Base-by-base conservation (phyloP, 768 basidiomycete species). In the Naganishia friedmannii region DNA sequence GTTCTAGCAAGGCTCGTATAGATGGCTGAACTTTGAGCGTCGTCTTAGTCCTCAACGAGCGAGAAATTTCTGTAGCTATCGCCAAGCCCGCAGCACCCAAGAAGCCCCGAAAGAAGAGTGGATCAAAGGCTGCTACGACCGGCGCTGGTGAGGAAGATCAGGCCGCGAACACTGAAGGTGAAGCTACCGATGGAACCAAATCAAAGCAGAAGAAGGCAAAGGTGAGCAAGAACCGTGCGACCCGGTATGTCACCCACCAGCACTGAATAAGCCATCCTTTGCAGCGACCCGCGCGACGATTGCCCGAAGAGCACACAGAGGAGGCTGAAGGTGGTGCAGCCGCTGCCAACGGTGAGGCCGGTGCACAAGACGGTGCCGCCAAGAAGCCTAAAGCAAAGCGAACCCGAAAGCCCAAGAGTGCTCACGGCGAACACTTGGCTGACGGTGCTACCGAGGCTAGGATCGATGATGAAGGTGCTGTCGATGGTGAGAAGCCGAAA, bases 1-100 rank as follows among this genome's bases (percentile, higher is more conserved):
- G 37, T 48, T 34, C 19, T 17, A 13, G n/a, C 32, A 53, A 4
- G 6, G 21, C 31, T 55, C 23, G 54, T 19, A n/a, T 57, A 32
- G n/a, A 63, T 51, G 15, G 13, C 53, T 23, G 53, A 53, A 29
- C 28, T 23, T 37, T 46, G 48, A 12, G 42, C 39, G 55, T 65
- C n/a, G 68, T n/a, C 39, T 21, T 23, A 81, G 80, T 74, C 31
- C 67, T 80, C 45, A 75, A 72, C 26, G 77, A 74, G 10, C 76
- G 80, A 92, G 74, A 76, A 65, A 55, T 79, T 70, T 42, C 63
- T 19, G 72, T 81, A 53, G 78, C 79, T 57, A 70, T 73, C 26
- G 74, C 76, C 26, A 73, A 66, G 34, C 34, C 48, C 19, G 46
- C 53, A 28, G 58, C 57, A 19, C 37, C 42, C 45, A 72, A 72